Conservation (phyloP, 331 rosid species). For the Pyrus hybrid region DNA sequence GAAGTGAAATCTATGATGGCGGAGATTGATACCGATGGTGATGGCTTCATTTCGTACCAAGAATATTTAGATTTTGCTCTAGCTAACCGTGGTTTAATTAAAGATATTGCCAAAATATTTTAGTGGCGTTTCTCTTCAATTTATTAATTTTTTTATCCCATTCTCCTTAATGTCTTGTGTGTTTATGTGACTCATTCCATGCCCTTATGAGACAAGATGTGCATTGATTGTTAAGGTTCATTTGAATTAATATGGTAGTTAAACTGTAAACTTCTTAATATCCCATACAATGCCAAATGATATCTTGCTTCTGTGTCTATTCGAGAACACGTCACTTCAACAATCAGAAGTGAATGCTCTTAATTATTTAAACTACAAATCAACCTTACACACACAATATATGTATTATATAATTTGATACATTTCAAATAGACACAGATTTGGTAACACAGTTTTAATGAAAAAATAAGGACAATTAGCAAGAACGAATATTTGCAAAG, state of each 20-base stretch:
- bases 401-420: no score
- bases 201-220: no score
- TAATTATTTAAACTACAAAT: no score
- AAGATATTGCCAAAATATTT: conserved; percentile 74
- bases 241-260: neutral
- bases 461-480: no score
- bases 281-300: neutral
- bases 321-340: no score
- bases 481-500: no score
- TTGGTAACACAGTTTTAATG: no score
- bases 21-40: conserved; percentile 57
- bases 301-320: neutral
- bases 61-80: conserved; percentile 56
- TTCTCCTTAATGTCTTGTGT: no score
- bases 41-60: conserved; percentile 55
- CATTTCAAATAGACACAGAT: no score
- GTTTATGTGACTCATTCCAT: neutral
- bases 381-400: no score
- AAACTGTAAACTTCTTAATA: neutral
- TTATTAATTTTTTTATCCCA: neutral
- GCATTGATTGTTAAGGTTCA: no score
- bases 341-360: no score
- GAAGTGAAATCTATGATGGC: conserved; percentile 71
- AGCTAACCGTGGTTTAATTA: conserved; percentile 58
- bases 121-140: neutral